A percentile compares a stretch with the other conserved stretches of the same genome.
phyloP scores from a whole-genome alignment of 768 basidiomycete genomes.

The Coprinopsis sp. region DNA sequence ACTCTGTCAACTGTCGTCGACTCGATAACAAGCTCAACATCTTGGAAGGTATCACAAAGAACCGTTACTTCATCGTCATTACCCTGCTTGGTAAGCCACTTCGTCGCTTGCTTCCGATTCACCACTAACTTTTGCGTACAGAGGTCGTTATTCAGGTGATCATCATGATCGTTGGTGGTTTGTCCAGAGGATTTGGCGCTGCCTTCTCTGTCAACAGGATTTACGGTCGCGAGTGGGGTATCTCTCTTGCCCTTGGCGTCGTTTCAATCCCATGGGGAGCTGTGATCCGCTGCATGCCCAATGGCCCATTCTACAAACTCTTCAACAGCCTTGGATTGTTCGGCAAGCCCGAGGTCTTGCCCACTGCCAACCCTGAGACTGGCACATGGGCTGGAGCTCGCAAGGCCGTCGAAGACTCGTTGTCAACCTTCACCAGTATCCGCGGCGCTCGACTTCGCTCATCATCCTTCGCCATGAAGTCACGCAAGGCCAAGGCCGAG shows the following conservation, averaged over 20 bases:
- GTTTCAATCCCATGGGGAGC: conserved; percentile 87
- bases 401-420: conserved; percentile 78
- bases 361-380: conserved; percentile 53
- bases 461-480: conserved; percentile 82
- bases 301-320: conserved; percentile 64
- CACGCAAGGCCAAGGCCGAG: conserved; percentile 56
- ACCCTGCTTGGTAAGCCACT: conserved; percentile 70
- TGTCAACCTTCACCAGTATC: conserved; percentile 73
- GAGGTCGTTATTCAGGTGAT: conserved; percentile 84
- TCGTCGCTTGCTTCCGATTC: not conserved
- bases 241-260: conserved; percentile 81
- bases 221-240: conserved; percentile 85
- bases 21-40: conserved; percentile 86
- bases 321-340: conserved; percentile 51
- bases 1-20: conserved; percentile 87
- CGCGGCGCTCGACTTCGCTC: conserved; percentile 87
- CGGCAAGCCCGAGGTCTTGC: conserved; percentile 60
- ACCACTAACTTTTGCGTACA: conserved; percentile 25
- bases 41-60: conserved; percentile 74
- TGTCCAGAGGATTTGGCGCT: conserved; percentile 23
- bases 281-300: conserved; percentile 77
- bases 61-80: conserved; percentile 81
- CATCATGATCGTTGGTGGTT: conserved; percentile 86
- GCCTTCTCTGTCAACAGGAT: conserved; percentile 87
- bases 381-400: conserved; percentile 78